phyloP scores from a whole-genome alignment of 2,329 filamentous ascomycete genomes.

The Stachybotrys echinatus region DNA sequence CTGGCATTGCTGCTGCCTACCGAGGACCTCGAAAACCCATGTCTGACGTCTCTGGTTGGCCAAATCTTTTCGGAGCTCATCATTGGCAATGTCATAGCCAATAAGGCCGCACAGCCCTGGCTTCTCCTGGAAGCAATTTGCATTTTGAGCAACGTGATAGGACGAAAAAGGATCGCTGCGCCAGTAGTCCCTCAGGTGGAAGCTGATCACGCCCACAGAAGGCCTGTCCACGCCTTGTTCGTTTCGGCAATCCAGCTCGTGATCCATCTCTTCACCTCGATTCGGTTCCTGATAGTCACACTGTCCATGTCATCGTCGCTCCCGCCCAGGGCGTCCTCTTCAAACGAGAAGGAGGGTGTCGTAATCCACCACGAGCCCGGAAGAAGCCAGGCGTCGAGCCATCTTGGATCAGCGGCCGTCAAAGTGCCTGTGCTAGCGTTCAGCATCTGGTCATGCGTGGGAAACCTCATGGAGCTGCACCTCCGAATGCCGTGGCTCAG shows the following conservation, averaged over 20 bases:
- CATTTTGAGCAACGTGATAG: slow-evolving; percentile 52
- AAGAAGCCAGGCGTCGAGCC: slow-evolving; percentile 6
- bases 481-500: slow-evolving; percentile 87
- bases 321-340: slow-evolving; percentile 41
- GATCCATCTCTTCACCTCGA: slow-evolving; percentile 51
- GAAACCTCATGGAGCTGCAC: slow-evolving; percentile 67
- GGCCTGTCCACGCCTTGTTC: slow-evolving; percentile 43
- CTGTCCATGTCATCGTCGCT: slow-evolving; percentile 64
- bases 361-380: slow-evolving; percentile 14
- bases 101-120: slow-evolving; percentile 81
- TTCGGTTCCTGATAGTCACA: slow-evolving; percentile 61
- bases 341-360: slow-evolving; percentile 15
- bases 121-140: slow-evolving; percentile 80
- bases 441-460: slow-evolving; percentile 68
- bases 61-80: slow-evolving; percentile 90
- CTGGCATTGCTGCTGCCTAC: slow-evolving; percentile 83
- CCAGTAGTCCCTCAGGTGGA: background rate
- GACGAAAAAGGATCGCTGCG: background rate
- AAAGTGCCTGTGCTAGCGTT: slow-evolving; percentile 70
- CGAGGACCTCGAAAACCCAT: slow-evolving; percentile 85
- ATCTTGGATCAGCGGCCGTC: slow-evolving; percentile 7
- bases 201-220: slow-evolving; percentile 11
- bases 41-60: slow-evolving; percentile 74
- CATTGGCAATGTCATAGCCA: slow-evolving; percentile 73
- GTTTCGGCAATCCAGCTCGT: slow-evolving; percentile 51